Base-by-base conservation (phyloP, 306 rosid species). In the Corylus americana region DNA sequence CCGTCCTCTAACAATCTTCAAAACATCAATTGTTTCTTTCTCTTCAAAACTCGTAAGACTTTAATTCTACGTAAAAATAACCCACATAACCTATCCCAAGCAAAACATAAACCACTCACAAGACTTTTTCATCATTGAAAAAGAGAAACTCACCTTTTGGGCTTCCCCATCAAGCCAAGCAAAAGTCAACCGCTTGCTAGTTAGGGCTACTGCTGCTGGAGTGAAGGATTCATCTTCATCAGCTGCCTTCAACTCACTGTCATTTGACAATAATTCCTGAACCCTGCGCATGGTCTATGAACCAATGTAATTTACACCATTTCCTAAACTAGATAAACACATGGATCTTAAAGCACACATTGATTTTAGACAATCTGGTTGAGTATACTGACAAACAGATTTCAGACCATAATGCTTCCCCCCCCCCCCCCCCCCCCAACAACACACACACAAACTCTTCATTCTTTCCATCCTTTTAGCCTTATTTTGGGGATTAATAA, bases 101-200 rank as follows among this genome's bases (percentile, higher is more conserved):
- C 35, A 31, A 31, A 31, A 31, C 35, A 31, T 31, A 31, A 31
- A 31, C 35, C 3, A 31, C 3, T 31, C 35, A 3, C 2, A 31
- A 31, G 35, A 31, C 35, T 31, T 31, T 31, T 31, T 31, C 35
- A 31, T 31, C 35, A 31, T 31, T 44, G 47, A 74, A 68, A 64
- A 74, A 71, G 53, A 82, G 67, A 64, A 17, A 54, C 66, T 63
- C 66, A 92, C 98, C 96, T 91, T 85, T 75, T 95, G 98, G 62
- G 85, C 90, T 88, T 91, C 97, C 75, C 98, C 97, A 51, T 92
- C 98, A 88, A 95, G 89, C 98, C 98, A 95, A 80, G 94, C 79
- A 86, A 95, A 90, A 75, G 98, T 88, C 86, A 95, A 77, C 75
- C 97, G 87, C 77, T 87, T 91, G 74, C 75, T 80, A 74, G 80